phyloP scores from a whole-genome alignment of 441 rosid genomes.

The Lepidium campestre region DNA sequence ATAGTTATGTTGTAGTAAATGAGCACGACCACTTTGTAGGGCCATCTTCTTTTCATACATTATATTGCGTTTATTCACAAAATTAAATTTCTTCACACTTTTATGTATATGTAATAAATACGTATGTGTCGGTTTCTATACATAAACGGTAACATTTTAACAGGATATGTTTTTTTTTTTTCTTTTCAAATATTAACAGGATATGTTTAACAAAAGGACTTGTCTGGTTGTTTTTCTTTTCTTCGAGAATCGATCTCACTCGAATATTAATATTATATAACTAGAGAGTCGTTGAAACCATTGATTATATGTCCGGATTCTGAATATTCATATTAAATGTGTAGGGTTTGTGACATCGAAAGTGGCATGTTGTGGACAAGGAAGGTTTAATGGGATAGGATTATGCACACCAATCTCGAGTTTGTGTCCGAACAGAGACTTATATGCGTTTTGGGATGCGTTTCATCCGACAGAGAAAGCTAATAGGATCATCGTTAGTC shows the following conservation, averaged over 20 bases:
- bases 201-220: neutral
- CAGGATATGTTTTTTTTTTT: neutral
- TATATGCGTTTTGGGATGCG: slow-evolving; percentile 68
- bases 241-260: neutral
- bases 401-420: slow-evolving; percentile 53
- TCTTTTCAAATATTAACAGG: neutral
- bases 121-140: slow-evolving; percentile 10
- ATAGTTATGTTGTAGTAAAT: neutral
- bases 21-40: slow-evolving; percentile 18
- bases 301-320: neutral
- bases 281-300: slow-evolving; percentile 3
- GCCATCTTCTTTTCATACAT: neutral
- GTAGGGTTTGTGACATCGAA: slow-evolving; percentile 68
- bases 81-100: neutral
- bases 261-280: neutral
- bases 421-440: slow-evolving; percentile 55
- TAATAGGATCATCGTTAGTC: slow-evolving; percentile 44
- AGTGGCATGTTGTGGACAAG: slow-evolving; percentile 78
- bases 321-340: neutral
- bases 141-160: neutral
- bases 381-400: slow-evolving; percentile 65
- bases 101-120: neutral
- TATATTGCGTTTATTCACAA: slow-evolving; percentile 3
- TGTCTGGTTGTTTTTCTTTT: neutral
- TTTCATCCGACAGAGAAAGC: slow-evolving; percentile 75